Evolutionary conservation across 2,329 filamentous ascomycete genomes (phyloP).

Genomic region (Arthroderma sp.): DNA sequence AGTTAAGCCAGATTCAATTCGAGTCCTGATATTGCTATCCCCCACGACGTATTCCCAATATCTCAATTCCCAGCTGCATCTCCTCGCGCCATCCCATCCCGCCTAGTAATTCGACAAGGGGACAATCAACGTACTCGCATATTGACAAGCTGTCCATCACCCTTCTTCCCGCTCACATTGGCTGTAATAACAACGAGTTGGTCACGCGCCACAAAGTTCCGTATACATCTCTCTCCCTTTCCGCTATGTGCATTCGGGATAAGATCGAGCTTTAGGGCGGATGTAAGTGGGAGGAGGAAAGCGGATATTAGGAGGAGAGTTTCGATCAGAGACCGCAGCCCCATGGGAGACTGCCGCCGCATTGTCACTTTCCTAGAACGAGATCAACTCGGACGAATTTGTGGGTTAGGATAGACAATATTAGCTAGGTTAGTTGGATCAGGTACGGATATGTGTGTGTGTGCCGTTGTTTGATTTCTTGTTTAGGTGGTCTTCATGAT

Average conservation of each 20-base stretch:
- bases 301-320: constrained; percentile 6
- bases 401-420: too few species aligned
- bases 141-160: constrained; percentile 85
- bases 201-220: constrained; percentile 87
- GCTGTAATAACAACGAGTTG: constrained; percentile 93
- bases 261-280: constrained; percentile 87
- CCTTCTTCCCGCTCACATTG: constrained; percentile 69
- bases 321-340: constrained; percentile 5
- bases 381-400: too few species aligned
- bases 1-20: too few species aligned
- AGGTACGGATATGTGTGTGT: too few species aligned
- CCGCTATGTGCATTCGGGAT: constrained; percentile 49
- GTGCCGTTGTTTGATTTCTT: not conserved
- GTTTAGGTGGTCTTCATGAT: not conserved
- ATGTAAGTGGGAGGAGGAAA: constrained; percentile 5
- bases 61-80: too few species aligned
- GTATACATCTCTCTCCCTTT: constrained; percentile 73
- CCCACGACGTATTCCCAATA: too few species aligned
- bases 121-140: constrained; percentile 60
- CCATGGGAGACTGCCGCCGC: constrained; percentile 3
- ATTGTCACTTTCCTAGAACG: not conserved
- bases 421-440: too few species aligned
- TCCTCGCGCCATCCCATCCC: too few species aligned
- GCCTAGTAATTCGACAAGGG: constrained; percentile 4
- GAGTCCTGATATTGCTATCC: too few species aligned